Evolutionary conservation across 1,139 yeast genomes (phyloP), one percentile per base, ranked within the genome.

Genomic region (Suhomyces kunorum): DNA sequence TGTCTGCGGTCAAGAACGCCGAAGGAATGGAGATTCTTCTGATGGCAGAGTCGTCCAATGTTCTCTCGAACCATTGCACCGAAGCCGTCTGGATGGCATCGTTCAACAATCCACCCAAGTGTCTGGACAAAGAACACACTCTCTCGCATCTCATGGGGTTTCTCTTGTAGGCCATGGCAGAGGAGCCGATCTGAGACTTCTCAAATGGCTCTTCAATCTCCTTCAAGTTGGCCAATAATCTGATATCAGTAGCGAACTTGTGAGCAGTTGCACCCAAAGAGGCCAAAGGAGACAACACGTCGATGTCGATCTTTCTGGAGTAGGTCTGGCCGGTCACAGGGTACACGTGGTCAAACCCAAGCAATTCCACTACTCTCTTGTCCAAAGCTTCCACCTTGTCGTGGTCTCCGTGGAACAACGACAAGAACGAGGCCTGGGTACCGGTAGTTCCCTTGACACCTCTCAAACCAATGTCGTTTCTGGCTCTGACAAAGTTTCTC

Each of bases 371-470:
- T 41, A 94, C 97, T 55, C 89, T 83, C 61, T 85, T 82, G 65
- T 92, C 99, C 58, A 92, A 76, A 43, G 75, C 81, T 69, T 92
- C 98, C 50, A 92, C 98, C 72, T 88, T 89, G 61, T 87, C 96
- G 66, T 92, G 98, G 65, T 92, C 83, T 52, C 98, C 98, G 56
- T 92, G 94, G 80, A 90, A 92, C 57, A 92, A 77, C 13, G 98
- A 79, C 60, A 92, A 75, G 78, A 92, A 92, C 2, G 98, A 90
- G 40, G 87, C 98, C 71, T 92, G 99, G 36, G 99, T 92, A 66
- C 99, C 99, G 36, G 99, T 92, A 44, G 99, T 92, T 60, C 99
- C 99, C 74, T 92, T 92, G 54, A 90, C 98, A 62, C 99, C 99
- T 69, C 99, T 83, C 57, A 92, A 78, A 32, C 98, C 98, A 53